Evolutionary conservation across 495 filamentous ascomycete species (phyloP), one percentile per base, ranked within the genome.

Genomic region (Penicillium bialowiezense): DNA sequence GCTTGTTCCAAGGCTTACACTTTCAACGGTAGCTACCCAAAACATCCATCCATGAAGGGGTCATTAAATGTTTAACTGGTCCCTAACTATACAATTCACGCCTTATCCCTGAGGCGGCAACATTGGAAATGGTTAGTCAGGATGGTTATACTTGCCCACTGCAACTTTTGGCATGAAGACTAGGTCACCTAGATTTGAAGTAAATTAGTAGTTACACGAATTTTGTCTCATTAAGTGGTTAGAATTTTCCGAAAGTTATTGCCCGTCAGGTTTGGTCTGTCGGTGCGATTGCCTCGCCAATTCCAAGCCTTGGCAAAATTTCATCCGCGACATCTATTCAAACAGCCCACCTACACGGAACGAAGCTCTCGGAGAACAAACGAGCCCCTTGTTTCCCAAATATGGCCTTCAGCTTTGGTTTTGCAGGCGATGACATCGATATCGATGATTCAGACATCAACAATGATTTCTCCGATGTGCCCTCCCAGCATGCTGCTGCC

Each of bases 371-470:
- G 24, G 15, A 23, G 36, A 15, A 24, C 17, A 21, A 32, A 26
- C 20, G 32, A 8, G 2, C 43, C n/a, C 18, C 13, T 24, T 3
- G 19, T n/a, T 20, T 13, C n/a, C 15, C 26, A 18, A 48, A 36
- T 13, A 64, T 64, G 61, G 50, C 73, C 3, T 93, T 96, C 68
- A 87, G 79, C 51, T 96, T 96, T 56, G 84, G 83, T 26, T 95
- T 96, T 63, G 79, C 79, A 1, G 89, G 86, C 7, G 89, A 95
- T 55, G 90, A 95, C 59, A 91, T 91, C 72, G 88, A 91, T 50
- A 74, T 81, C 14, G 79, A 80, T 45, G 75, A 76, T 8, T 58
- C 71, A 40, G 53, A 72, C 21, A 24, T 56, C 21, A 58, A 63
- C 44, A 63, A 67, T 35, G 50, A 57, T 44, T 17, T 51, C 28